Percentiles rank a stretch among this genome's conserved stretches.
Evolutionary conservation across 1,284 basidiomycete species (phyloP).

Genomic region (Leccinum griseonigrum): DNA sequence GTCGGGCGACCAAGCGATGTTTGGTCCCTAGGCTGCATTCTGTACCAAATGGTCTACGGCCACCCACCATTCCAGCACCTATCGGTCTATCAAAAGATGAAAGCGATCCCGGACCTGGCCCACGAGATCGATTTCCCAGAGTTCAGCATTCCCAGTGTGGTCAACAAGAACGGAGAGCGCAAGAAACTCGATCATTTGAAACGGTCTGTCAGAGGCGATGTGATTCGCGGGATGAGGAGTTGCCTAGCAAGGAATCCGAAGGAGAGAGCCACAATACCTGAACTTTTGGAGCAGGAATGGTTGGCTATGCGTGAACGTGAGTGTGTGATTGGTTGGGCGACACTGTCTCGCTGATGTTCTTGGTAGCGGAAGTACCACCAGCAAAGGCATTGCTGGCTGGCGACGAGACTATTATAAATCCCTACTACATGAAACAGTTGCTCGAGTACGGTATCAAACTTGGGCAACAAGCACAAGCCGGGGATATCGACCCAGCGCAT

Average conservation of each 20-base stretch:
- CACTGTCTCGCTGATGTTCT: conserved; percentile 17
- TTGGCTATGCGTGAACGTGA: conserved; percentile 54
- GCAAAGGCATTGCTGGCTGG: conserved; percentile 39
- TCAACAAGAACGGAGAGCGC: conserved; percentile 41
- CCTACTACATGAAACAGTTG: conserved; percentile 71
- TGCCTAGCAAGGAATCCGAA: conserved; percentile 76
- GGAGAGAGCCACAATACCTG: conserved; percentile 79
- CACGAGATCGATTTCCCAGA: conserved; percentile 78
- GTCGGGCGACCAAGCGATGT: conserved; percentile 90
- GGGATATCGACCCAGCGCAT: conserved; percentile 39
- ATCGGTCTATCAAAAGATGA: conserved; percentile 82
- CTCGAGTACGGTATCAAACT: conserved; percentile 63
- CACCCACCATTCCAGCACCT: conserved; percentile 90
- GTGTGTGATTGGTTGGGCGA: conserved; percentile 16
- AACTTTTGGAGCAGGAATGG: conserved; percentile 67
- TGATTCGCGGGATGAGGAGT: conserved; percentile 72
- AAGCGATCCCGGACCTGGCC: conserved; percentile 75
- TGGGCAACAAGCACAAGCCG: conserved; percentile 38
- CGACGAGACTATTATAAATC: conserved; percentile 70
- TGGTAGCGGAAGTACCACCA: conserved; percentile 25
- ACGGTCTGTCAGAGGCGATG: conserved; percentile 61
- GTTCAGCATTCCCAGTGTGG: conserved; percentile 37
- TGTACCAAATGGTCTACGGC: conserved; percentile 98
- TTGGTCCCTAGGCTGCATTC: conserved; percentile 96
- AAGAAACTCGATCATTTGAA: conserved; percentile 63